Conservation (phyloP, 768 basidiomycete species). For the Kwoniella dejecticola region DNA sequence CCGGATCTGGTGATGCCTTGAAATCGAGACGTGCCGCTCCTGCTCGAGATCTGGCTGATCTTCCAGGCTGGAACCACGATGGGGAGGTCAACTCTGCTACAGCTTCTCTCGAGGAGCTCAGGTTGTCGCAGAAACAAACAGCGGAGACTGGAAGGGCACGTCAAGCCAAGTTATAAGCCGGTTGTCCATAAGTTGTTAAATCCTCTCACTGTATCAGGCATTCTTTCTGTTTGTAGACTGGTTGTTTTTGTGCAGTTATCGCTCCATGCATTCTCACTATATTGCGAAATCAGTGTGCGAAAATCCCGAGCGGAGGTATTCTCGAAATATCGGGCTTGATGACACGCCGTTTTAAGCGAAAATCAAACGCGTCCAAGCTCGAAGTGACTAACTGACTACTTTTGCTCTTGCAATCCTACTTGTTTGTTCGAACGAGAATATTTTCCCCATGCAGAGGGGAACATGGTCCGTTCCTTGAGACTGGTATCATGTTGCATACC, state of each 20-base stretch:
- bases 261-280: too few species aligned
- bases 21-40: conserved; percentile 25
- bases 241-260: too few species aligned
- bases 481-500: not conserved
- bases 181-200: not conserved
- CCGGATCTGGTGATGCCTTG: conserved; percentile 22
- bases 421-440: too few species aligned
- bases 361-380: too few species aligned
- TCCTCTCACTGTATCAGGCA: not conserved
- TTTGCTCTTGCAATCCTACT: too few species aligned
- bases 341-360: too few species aligned
- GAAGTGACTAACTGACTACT: too few species aligned
- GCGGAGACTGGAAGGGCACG: conserved; percentile 4
- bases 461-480: not conserved
- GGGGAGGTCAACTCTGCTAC: not conserved
- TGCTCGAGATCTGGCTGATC: conserved; percentile 37
- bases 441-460: too few species aligned
- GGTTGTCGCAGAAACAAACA: not conserved
- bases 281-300: too few species aligned
- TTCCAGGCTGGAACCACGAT: conserved; percentile 41
- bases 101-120: conserved; percentile 1
- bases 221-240: conserved; percentile 1
- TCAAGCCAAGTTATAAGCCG: not conserved
- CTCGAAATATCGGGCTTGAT: too few species aligned
- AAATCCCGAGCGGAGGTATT: too few species aligned